These are phyloP conservation scores for Pachyrhizus erosus DNA, from an alignment of 306 rosid genomes.

Conservation along the genomic window DNA sequence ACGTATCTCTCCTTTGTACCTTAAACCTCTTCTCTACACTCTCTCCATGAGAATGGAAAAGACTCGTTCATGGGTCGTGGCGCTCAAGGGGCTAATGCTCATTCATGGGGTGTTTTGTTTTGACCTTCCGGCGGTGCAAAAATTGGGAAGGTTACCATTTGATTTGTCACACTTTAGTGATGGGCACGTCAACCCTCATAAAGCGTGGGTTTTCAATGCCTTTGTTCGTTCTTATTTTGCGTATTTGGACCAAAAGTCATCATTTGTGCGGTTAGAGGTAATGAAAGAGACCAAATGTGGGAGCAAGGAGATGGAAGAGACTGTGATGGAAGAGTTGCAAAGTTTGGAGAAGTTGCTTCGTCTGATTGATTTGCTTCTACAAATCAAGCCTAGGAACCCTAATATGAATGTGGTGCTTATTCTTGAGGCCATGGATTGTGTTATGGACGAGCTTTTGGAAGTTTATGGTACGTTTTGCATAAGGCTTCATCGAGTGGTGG, in stretches of 20 bases:
- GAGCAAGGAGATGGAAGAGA: slow-evolving; percentile 39
- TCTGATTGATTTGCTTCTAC: slow-evolving; percentile 58
- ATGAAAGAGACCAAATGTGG: background rate
- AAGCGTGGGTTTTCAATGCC: slow-evolving; percentile 53
- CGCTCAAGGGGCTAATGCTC: slow-evolving; percentile 84
- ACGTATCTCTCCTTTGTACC: slow-evolving; percentile 57
- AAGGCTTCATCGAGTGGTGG: slow-evolving; percentile 47
- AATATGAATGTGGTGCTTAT: slow-evolving; percentile 51
- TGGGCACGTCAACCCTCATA: slow-evolving; percentile 30
- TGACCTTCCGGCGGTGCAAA: slow-evolving; percentile 53
- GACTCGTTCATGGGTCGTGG: slow-evolving; percentile 75
- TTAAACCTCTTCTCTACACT: slow-evolving; percentile 59
- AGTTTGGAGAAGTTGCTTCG: slow-evolving; percentile 52
- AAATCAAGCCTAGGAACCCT: slow-evolving; percentile 51
- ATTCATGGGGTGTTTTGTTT: slow-evolving; percentile 75
- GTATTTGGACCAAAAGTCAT: slow-evolving; percentile 59
- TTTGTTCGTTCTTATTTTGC: slow-evolving; percentile 65
- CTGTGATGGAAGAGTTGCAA: slow-evolving; percentile 58
- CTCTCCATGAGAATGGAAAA: slow-evolving; percentile 62
- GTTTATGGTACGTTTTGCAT: slow-evolving; percentile 52
- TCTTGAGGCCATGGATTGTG: slow-evolving; percentile 83
- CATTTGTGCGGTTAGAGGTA: background rate
- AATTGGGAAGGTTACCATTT: slow-evolving; percentile 68
- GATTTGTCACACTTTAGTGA: slow-evolving; percentile 66
- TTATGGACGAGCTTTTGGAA: slow-evolving; percentile 62